Evolutionary conservation across 2,329 filamentous ascomycete species (phyloP), one percentile per base, ranked within the genome.

Genomic region (Neofusicoccum laricinum): DNA sequence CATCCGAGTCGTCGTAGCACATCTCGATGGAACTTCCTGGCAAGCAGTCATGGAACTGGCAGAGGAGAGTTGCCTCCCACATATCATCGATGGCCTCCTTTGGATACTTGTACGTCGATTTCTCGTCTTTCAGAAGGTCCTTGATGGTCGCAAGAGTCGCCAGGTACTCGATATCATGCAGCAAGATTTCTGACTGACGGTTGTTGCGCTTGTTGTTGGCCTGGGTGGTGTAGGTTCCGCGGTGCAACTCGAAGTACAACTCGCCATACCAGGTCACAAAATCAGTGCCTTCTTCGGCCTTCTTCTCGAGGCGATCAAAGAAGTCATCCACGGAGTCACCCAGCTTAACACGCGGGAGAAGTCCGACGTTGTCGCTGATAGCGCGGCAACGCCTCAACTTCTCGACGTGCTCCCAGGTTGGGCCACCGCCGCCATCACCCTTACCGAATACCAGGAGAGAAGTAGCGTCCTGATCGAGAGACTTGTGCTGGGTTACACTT

Each of bases 191-290:
- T 0, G 92, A 85, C 73, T 89, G 90, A 63, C 95, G 87, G 75
- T 98, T 99, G 81, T 96, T 94, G 70, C 88, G 87, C 81, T 99
- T 99, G 82, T 97, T 99, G 80, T 97, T 97, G 66, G 93, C 90
- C 76, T 98, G 94, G 0, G 94, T 97, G 3, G 95, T 99, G 79
- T 98, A 98, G 12, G 94, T 98, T 61, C 95, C 95, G 66, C 95
- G 90, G 76, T 99, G 95, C 55, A 99, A 85, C 78, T 99, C 95
- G 76, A 99, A 97, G 80, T 99, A 99, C 8, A 99, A 85, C 79
- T 99, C 95, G 46, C 95, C 95, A 75, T 97, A 97, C 95, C 95
- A 99, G 1, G 95, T 98, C 25, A 93, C 91, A 62, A 97, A 89
- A 17, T 92, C 84, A 2, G 87, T 86, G 19, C 85, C 85, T 19